Evolutionary conservation across 208 protist species (phyloP).

Genomic region (Acanthamoeba lugdunensis): DNA sequence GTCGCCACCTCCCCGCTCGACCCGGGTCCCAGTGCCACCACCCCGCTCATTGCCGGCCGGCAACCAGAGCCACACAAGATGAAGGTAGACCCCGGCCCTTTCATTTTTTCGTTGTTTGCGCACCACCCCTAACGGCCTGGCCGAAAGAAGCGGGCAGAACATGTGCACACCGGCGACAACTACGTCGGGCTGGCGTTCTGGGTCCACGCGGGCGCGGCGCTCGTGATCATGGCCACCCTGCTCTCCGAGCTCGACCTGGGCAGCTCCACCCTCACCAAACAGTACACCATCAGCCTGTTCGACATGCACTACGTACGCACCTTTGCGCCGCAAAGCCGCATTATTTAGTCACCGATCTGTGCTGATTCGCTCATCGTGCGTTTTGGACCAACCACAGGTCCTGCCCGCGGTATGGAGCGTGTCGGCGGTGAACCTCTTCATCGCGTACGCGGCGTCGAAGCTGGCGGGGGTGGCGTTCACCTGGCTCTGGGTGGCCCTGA

Average conservation of each 20-base stretch:
- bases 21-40: neutral
- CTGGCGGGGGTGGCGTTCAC: neutral
- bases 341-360: no score
- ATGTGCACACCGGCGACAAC: neutral
- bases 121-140: neutral
- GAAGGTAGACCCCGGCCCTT: neutral
- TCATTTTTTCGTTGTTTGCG: no score
- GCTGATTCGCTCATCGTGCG: no score
- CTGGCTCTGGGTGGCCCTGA: constrained; percentile 15
- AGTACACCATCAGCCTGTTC: neutral
- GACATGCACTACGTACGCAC: neutral
- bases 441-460: neutral
- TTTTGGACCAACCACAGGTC: neutral
- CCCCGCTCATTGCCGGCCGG: neutral
- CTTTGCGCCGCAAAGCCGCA: no score
- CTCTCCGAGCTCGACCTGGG: constrained; percentile 27
- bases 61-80: no score
- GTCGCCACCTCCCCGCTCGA: neutral
- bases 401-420: neutral
- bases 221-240: constrained; percentile 3
- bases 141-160: neutral
- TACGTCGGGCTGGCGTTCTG: neutral
- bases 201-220: neutral
- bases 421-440: neutral
- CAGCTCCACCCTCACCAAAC: neutral